These are phyloP conservation scores for Mytilinidion resinicola DNA, from an alignment of 495 filamentous ascomycete species.

Conservation along the genomic window DNA sequence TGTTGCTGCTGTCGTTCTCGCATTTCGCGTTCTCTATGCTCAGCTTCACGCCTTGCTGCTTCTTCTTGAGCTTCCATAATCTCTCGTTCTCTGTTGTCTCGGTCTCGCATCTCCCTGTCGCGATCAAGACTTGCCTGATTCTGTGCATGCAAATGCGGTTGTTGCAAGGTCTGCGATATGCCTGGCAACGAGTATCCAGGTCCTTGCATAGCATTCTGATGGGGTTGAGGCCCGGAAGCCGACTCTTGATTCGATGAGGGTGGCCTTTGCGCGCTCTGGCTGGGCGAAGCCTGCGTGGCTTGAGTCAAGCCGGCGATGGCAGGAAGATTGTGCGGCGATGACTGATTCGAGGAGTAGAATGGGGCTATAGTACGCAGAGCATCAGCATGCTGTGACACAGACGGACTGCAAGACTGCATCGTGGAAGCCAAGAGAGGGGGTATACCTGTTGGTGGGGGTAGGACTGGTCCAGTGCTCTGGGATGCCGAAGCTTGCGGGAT, in stretches of 20 bases:
- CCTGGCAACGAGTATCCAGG: constrained; percentile 23
- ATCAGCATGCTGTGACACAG: no score
- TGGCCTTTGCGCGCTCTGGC: constrained; percentile 21
- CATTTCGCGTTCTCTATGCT: constrained; percentile 62
- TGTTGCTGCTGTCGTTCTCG: constrained; percentile 47
- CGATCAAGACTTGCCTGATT: constrained; percentile 15
- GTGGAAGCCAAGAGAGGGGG: background rate
- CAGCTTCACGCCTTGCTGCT: constrained; percentile 53
- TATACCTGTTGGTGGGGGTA: constrained; percentile 29
- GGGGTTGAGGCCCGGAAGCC: constrained; percentile 5
- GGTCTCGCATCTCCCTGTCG: constrained; percentile 23
- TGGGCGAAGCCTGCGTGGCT: constrained; percentile 22
- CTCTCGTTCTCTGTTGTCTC: constrained; percentile 23
- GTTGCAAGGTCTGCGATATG: constrained; percentile 26
- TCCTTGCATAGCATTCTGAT: constrained; percentile 11
- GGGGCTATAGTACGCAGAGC: constrained; percentile 4
- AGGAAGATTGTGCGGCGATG: constrained; percentile 22
- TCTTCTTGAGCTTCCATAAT: constrained; percentile 43
- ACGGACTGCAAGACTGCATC: no score
- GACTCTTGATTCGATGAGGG: constrained; percentile 23
- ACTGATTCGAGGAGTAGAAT: constrained; percentile 24
- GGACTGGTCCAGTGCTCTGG: constrained; percentile 21
- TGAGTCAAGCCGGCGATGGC: constrained; percentile 21
- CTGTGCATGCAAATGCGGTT: constrained; percentile 5
- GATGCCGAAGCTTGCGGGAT: constrained; percentile 23